A percentile compares a stretch with the other conserved stretches of the same genome.
These are phyloP conservation scores for Elymus sibiricus DNA, from an alignment of 176 grass and related monocot species.

Conservation along the genomic window DNA sequence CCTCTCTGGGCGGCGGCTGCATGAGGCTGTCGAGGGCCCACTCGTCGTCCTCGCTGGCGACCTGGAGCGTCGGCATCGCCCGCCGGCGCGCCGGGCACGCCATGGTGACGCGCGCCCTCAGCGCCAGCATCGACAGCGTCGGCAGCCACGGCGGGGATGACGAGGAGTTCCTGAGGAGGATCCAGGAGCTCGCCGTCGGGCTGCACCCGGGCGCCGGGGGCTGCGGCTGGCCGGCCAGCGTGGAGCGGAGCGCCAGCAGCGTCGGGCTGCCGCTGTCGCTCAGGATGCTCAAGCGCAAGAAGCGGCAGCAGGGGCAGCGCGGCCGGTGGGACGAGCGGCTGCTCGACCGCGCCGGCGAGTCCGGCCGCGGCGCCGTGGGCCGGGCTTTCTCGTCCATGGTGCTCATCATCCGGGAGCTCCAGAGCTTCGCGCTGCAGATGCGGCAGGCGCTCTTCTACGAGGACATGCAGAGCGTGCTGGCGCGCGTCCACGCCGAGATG, in stretches of 20 bases:
- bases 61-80: neutral
- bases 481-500: conserved; percentile 74
- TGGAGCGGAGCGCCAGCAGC: conserved; percentile 62
- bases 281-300: conserved; percentile 82
- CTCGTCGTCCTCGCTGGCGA: conserved; percentile 47
- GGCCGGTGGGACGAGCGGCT: conserved; percentile 44
- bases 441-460: conserved; percentile 57
- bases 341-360: conserved; percentile 47
- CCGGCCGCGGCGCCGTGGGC: conserved; percentile 47
- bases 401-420: conserved; percentile 92
- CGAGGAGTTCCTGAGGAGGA: conserved; percentile 57
- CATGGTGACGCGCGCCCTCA: conserved; percentile 35
- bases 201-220: conserved; percentile 29
- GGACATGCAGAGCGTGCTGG: conserved; percentile 60
- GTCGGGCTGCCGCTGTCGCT: conserved; percentile 73
- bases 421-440: conserved; percentile 85
- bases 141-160: conserved; percentile 46
- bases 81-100: conserved; percentile 1
- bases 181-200: conserved; percentile 56
- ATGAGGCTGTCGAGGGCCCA: conserved; percentile 36
- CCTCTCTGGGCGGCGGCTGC: conserved; percentile 17
- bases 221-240: conserved; percentile 50
- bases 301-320: conserved; percentile 39
- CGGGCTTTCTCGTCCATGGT: conserved; percentile 96
- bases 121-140: conserved; percentile 50